Evolutionary conservation across 1,284 basidiomycete genomes (phyloP).

Genomic region (Waitea zeae): DNA sequence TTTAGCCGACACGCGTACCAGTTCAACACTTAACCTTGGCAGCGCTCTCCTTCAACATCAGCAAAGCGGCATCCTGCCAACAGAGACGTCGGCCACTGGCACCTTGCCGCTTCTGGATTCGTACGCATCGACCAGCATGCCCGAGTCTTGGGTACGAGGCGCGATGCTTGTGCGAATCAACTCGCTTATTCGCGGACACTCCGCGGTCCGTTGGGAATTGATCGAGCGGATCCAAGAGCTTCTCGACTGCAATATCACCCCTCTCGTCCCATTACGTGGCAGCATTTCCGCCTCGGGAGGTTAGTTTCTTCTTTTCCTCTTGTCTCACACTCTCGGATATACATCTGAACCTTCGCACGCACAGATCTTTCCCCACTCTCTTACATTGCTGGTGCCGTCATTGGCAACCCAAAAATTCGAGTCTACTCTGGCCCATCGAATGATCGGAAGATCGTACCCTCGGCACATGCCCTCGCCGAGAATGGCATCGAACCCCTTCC

Average conservation of each 20-base stretch:
- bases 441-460: constrained; percentile 37
- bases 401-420: constrained; percentile 65
- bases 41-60: constrained; percentile 70
- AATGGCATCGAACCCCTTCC: constrained; percentile 51
- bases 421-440: constrained; percentile 49
- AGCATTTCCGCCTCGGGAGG: constrained; percentile 74
- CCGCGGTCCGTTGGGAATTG: constrained; percentile 68
- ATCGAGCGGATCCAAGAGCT: constrained; percentile 67
- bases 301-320: constrained; percentile 12
- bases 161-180: constrained; percentile 80
- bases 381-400: constrained; percentile 68
- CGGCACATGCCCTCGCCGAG: constrained; percentile 46
- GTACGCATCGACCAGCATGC: constrained; percentile 58
- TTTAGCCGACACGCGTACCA: constrained; percentile 57
- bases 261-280: constrained; percentile 71
- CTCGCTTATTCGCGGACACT: constrained; percentile 77
- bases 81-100: constrained; percentile 9
- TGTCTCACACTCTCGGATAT: constrained; percentile 1
- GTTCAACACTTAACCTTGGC: constrained; percentile 49
- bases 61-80: constrained; percentile 50
- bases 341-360: constrained; percentile 8
- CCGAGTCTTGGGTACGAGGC: constrained; percentile 81
- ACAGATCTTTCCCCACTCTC: constrained; percentile 63
- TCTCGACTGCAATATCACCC: constrained; percentile 58
- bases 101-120: constrained; percentile 49